Percentiles rank a stretch among this genome's conserved stretches.
Conservation (phyloP, 2,329 filamentous ascomycete genomes). For the Elsinoe arachidis region DNA sequence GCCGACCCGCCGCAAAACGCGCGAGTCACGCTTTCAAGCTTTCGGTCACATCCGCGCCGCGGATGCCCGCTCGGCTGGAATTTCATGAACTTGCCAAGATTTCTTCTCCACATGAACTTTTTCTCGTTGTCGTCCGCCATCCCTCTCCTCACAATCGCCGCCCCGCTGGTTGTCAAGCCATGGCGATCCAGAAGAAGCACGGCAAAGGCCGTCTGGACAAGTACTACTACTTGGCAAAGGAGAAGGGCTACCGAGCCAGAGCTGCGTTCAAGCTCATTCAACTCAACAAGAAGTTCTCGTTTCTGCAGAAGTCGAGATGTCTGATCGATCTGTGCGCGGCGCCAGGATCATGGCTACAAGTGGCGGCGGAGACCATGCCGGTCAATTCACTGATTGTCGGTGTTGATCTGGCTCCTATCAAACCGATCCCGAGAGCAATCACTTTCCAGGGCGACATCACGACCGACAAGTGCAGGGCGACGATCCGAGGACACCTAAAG, state of each 20-base stretch:
- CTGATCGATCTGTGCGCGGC: slow-evolving; percentile 95
- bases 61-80: background rate
- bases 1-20: background rate
- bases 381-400: slow-evolving; percentile 81
- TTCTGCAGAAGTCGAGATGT: slow-evolving; percentile 93
- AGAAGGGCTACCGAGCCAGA: slow-evolving; percentile 92
- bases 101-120: slow-evolving; percentile 10
- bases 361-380: slow-evolving; percentile 92
- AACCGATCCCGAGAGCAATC: slow-evolving; percentile 86
- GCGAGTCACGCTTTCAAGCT: background rate
- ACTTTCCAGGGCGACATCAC: slow-evolving; percentile 98
- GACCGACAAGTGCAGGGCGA: slow-evolving; percentile 88
- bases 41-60: background rate
- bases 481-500: slow-evolving; percentile 81
- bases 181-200: slow-evolving; percentile 98
- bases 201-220: slow-evolving; percentile 98
- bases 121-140: background rate
- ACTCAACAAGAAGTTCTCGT: slow-evolving; percentile 98
- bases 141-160: background rate
- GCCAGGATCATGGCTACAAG: slow-evolving; percentile 94
- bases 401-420: slow-evolving; percentile 91
- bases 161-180: slow-evolving; percentile 31
- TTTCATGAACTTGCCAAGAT: slow-evolving; percentile 2
- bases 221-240: slow-evolving; percentile 97
- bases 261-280: slow-evolving; percentile 98